phyloP scores from a whole-genome alignment of 805 yeast genomes.

The Saturnispora ahearnii region DNA sequence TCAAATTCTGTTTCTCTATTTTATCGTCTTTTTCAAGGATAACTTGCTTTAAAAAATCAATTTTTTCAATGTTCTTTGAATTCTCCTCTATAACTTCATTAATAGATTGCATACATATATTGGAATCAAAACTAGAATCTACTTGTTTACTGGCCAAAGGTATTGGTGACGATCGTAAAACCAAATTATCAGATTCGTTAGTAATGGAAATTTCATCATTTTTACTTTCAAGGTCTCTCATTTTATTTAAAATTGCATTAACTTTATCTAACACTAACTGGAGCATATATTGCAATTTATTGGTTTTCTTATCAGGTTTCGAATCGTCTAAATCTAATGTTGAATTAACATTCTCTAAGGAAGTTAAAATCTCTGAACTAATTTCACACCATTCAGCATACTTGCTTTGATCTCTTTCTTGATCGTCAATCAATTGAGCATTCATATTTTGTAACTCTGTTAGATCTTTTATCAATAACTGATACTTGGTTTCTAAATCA shows the following conservation, averaged over 20 bases:
- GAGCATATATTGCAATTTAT: not conserved
- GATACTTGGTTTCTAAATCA: not conserved
- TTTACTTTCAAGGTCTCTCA: not conserved
- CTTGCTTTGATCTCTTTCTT: conserved; percentile 35
- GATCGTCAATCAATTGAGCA: conserved; percentile 11
- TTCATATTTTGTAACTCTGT: conserved; percentile 12
- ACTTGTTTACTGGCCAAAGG: not conserved
- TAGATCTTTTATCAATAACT: not conserved
- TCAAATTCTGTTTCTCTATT: not conserved
- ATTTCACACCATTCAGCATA: conserved; percentile 33
- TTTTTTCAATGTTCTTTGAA: not conserved
- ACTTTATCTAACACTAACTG: not conserved
- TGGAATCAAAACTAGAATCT: not conserved
- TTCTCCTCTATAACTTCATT: not conserved
- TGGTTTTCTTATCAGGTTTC: conserved; percentile 3
- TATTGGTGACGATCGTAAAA: not conserved
- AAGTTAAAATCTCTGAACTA: conserved; percentile 17
- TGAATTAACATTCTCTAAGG: conserved; percentile 22
- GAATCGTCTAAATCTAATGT: not conserved
- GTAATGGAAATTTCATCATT: not conserved
- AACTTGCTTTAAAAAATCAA: not conserved
- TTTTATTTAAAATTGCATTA: not conserved
- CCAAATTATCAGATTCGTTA: not conserved
- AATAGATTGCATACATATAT: not conserved
- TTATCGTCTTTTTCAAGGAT: not conserved